Evolutionary conservation across 805 yeast species (phyloP), one percentile per base, ranked within the genome.

Genomic region (Candida qinlingensis): DNA sequence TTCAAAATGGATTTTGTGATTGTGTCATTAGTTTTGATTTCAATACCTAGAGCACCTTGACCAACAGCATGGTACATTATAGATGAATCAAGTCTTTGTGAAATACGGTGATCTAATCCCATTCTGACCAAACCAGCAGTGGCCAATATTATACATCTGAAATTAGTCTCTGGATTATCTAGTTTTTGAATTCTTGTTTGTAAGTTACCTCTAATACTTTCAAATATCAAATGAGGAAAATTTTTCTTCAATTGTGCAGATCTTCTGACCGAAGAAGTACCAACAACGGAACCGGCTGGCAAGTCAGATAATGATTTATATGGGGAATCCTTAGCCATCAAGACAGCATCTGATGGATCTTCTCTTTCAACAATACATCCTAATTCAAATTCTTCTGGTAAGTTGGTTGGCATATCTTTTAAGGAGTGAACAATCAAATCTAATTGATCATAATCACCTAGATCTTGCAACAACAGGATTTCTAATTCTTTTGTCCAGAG

Each of bases 1-100:
- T 74, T 66, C 57, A 95, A 77, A 19, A 91, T 73, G 47, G 74
- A 66, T 56, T 70, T 70, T 67, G 87, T 78, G 44, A 72, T 69
- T 6, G 66, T 60, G 65, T 94, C 96, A 50, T 75, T 77, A 50
- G 76, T 76, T 58, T 95, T 77, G 56, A 92, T 87, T 69, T 94
- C 99, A 29, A 94, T 72, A 19, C 98, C 99, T 41, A 94, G 69
- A 0, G 98, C 98, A 54, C 99, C 99, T 71, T 94, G 99, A n/a
- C 99, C 99, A 41, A 94, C 97, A 1, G 99, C 97, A 64, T 92
- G 87, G 63, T 82, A 85, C 96, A 92, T 87, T 47, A 84, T 87
- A 34, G 87, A 85, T 5, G 81, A 75, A 48, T 83, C 80, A 53
- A 94, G 73, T 54, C 73, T 76, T 53, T 77, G 73, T 6, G 96